Base-by-base conservation (phyloP, 225 moss, liverwort and hornwort species). In the Ulota crispa region DNA sequence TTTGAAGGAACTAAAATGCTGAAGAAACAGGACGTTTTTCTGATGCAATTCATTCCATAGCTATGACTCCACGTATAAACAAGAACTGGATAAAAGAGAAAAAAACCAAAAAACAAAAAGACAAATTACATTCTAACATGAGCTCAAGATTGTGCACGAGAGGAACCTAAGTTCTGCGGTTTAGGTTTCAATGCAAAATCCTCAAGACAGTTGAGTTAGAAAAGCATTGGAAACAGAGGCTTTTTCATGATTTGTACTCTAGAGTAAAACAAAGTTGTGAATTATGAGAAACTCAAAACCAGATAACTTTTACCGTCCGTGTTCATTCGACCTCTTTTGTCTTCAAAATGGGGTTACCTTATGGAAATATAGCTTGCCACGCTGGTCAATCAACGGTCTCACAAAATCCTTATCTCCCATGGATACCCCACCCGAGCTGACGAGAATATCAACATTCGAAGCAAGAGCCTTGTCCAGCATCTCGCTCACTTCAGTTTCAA, bases 351-450 rank as follows among this genome's bases (percentile, higher is more conserved):
- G 41, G 43, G 41, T 60, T 80, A 94, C 99, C 99, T 94, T 96
- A 56, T 85, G 89, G 69, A 99, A 96, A 78, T 94, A 92, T 32
- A 94, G 92, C 72, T 82, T 94, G 79, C 96, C 99, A 85, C 88
- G 89, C 75, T 89, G 88, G 78, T 91, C 87, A 41, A 99, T 94
- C 45, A 94, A 52, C 59, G 99, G 96, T 67, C 96, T 96, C 21
- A 99, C 99, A 83, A 91, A 99, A 78, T 99, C 99, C 80, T 90
- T 99, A 79, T 99, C 99, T 57, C 99, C 99, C 94, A 96, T 92
- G 27, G 99, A 99, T 34, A 99, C 94, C 75, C 99, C 99, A 56
- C 99, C 99, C 21, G 99, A 96, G 28, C 87, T 94, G 80, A 99
- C 91, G 15, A 99, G 85, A 9, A 96, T 50, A 73, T 99, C 94